phyloP scores from a whole-genome alignment of 2,329 filamentous ascomycete genomes.

The Bipolaris bicolor region DNA sequence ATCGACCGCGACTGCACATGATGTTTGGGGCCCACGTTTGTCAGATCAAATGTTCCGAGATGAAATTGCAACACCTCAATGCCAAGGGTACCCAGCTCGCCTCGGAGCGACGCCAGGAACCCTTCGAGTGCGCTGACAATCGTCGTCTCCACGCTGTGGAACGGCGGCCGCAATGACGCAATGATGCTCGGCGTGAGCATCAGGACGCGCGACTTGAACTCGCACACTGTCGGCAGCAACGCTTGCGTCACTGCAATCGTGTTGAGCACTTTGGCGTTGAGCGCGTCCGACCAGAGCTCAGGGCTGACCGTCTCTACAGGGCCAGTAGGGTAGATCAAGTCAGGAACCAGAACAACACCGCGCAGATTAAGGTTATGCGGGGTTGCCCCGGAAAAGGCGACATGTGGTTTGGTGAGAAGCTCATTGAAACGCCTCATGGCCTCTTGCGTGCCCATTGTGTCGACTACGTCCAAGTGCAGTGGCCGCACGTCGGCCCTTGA shows the following conservation, averaged over 20 bases:
- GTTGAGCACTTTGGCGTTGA: slow-evolving; percentile 90
- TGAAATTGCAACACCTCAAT: slow-evolving; percentile 87
- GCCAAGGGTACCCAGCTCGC: slow-evolving; percentile 76
- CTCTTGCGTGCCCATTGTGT: slow-evolving; percentile 71
- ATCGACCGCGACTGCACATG: slow-evolving; percentile 43
- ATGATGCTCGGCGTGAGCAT: slow-evolving; percentile 82
- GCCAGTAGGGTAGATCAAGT: slow-evolving; percentile 76
- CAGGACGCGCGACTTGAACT: slow-evolving; percentile 69
- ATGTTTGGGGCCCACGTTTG: slow-evolving; percentile 61
- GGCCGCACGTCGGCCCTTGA: slow-evolving; percentile 82
- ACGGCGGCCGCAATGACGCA: slow-evolving; percentile 77
- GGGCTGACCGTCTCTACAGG: slow-evolving; percentile 85
- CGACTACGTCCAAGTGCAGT: slow-evolving; percentile 80
- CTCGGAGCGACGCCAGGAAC: slow-evolving; percentile 79
- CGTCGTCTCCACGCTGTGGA: slow-evolving; percentile 84
- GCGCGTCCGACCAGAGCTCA: slow-evolving; percentile 83
- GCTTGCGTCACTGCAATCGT: slow-evolving; percentile 88
- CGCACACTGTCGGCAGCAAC: slow-evolving; percentile 67
- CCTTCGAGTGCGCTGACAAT: slow-evolving; percentile 86
- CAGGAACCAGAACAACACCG: slow-evolving; percentile 83
- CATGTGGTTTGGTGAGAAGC: slow-evolving; percentile 75
- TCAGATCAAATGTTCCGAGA: slow-evolving; percentile 88
- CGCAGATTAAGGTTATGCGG: slow-evolving; percentile 77
- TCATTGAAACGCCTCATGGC: slow-evolving; percentile 74
- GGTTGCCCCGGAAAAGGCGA: slow-evolving; percentile 76